Base-by-base conservation (phyloP, 768 basidiomycete species). In the Auriscalpium vulgare region DNA sequence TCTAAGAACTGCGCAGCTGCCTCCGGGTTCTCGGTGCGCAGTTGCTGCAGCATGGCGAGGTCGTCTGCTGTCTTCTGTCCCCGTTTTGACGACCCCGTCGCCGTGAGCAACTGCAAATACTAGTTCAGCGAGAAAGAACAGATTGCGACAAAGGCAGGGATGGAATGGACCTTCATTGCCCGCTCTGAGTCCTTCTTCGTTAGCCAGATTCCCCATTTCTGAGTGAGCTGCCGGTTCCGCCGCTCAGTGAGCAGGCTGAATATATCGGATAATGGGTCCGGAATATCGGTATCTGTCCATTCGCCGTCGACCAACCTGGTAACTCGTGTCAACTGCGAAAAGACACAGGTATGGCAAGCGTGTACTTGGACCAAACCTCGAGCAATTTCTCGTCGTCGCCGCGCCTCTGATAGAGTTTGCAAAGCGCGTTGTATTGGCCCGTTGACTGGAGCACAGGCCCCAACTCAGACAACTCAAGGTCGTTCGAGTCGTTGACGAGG, bases 181-280 rank as follows among this genome's bases (percentile, higher is more conserved):
- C 78, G 80, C 23, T 87, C 83, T 0, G 82, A 73, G 68, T 90
- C 83, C 38, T 78, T 77, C 60, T 78, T 80, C 2, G 84, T 77
- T 19, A 97, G 70, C 93, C 94, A 95, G 8, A 90, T 70, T 3
- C 81, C 87, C 84, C 92, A 94, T 51, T 79, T 77, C 58, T 87
- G 83, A 4, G 83, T 80, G 52, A 92, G 64, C 3, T 71, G 64
- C 23, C 80, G 78, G 63, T 90, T 84, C 56, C 75, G 79, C 56
- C 78, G 80, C 47, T 79, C 77, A 6, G 69, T 72, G 5, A 94
- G 69, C 13, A 88, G 66, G 10, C 71, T 61, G 37, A 87, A 71
- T 70, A 88, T 82, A 55, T 82, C 75, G 2, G 75, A 72, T 7
- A 85, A 64, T 1, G 90, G 87, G 59, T 91, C 82, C 17, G 71